Base-by-base conservation (phyloP, 1,139 yeast genomes). In the Diutina scorzettiae region DNA sequence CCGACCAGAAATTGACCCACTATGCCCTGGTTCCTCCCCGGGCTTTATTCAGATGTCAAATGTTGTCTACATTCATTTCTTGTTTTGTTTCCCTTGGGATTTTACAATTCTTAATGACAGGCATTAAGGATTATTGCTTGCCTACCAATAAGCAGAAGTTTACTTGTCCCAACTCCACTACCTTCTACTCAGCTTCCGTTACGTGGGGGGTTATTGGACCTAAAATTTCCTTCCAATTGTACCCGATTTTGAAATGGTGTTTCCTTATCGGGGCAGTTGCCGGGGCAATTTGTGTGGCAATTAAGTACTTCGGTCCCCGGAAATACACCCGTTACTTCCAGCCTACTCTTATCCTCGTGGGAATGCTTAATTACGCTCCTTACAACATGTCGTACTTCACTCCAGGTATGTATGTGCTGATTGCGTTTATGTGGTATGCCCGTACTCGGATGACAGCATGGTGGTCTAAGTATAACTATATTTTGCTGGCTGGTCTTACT, bases 121-220 rank as follows among this genome's bases (percentile, higher is more conserved):
- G 64, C 45, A 60, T 75, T 45, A 54, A 59, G n/a, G 71, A 66
- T 42, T 60, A 72, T 48, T 78, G 84, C 57, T 55, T 57, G 3
- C 57, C 64, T 14, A 50, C 53, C 27, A 75, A 74, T 45, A 42
- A 53, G 7, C 58, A 66, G 27, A 59, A 60, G 24, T 74, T 72
- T 52, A 60, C 71, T 2, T 76, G 81, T 53, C 76, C 74, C 27
- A 60, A 55, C 40, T 64, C 68, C 16, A 59, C 55, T 33, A 68
- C 76, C 1, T 72, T 60, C 53, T 77, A 64, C 57, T 59, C 71
- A 36, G 66, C 78, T n/a, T 68, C 78, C 8, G 71, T 76, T 14
- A 58, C 74, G 20, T 76, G 78, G 75, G 84, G 85, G 47, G 74
- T 73, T 41, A 76, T 81, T 51, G 86, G 85, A 21, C 87, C 87